Evolutionary conservation across 306 rosid genomes (phyloP), one percentile per base, ranked within the genome.

Genomic region (Canavalia gladiata): DNA sequence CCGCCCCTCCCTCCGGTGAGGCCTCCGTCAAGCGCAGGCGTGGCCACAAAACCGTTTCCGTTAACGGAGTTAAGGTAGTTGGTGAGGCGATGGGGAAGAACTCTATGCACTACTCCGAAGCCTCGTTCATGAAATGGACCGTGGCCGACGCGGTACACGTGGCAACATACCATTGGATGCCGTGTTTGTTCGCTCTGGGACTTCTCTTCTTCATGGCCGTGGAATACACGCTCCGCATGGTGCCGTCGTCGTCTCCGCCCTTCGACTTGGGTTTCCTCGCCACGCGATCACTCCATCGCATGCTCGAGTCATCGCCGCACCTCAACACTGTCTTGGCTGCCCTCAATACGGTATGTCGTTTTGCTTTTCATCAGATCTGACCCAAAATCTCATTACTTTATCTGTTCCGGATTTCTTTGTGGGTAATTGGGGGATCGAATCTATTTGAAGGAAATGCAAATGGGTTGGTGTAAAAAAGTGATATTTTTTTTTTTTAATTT

Each of bases 221-320:
- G 43, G 99, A 95, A 74, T 95, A 95, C 92, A 95, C 99, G 84
- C 95, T 93, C 85, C 86, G n/a, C 11, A 95, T 95, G 98, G 88
- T 95, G 0, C 98, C 98, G 4, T 46, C 94, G 5, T 86, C 96
- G 0, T 86, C 99, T 2, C 96, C 91, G 52, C 99, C 99, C 0
- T 91, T 89, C 55, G 99, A 95, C 84, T 35, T 95, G 45, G 99
- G 99, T 0, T 95, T 95, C 86, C 29, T 89, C 25, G 88, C 77
- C 81, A 95, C 99, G 68, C 85, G 88, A 60, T 35, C 89, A 0
- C 90, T 93, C 25, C 94, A 95, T 60, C 87, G 88, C 41, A 5
- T 89, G 69, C 90, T 95, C 7, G 58, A 94, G n/a, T 76, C 91
- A 0, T 87, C 89, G 67, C 98, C 99, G 8, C 45, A 82, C 12